Conservation (phyloP, 805 yeast species). For the Pichia thaimueangensis region DNA sequence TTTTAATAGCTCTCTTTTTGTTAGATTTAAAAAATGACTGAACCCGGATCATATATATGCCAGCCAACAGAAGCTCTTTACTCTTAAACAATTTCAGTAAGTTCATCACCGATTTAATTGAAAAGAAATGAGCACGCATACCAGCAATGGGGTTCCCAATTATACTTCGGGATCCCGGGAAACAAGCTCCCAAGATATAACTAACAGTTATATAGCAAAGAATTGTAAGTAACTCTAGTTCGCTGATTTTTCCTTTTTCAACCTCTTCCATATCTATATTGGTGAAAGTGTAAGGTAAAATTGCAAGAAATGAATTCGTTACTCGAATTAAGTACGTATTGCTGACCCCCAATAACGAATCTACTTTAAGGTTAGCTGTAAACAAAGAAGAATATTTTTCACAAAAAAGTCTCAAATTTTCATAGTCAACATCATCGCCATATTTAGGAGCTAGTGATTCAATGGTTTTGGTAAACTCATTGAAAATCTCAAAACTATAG, state of each 20-base stretch:
- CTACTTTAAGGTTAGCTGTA: background rate
- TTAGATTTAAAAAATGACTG: constrained; percentile 1
- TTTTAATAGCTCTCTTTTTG: background rate
- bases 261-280: constrained; percentile 1
- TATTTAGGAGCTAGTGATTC: constrained; percentile 3
- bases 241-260: background rate
- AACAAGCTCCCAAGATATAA: background rate
- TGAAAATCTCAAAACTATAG: constrained; percentile 1
- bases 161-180: constrained; percentile 9
- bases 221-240: constrained; percentile 3
- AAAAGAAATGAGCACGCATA: background rate
- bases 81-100: constrained; percentile 8
- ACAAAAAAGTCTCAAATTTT: constrained; percentile 9
- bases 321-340: constrained; percentile 10
- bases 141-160: constrained; percentile 10
- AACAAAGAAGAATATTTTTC: constrained; percentile 5
- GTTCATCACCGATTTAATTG: background rate
- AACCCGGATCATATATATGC: constrained; percentile 9
- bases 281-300: constrained; percentile 1
- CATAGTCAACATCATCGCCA: constrained; percentile 7
- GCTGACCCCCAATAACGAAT: constrained; percentile 7
- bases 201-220: constrained; percentile 5
- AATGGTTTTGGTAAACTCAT: constrained; percentile 6
- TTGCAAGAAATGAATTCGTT: constrained; percentile 11
- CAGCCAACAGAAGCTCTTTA: constrained; percentile 2